Evolutionary conservation across 2,329 filamentous ascomycete genomes (phyloP).

Genomic region (Purpureocillium takamizusanense): DNA sequence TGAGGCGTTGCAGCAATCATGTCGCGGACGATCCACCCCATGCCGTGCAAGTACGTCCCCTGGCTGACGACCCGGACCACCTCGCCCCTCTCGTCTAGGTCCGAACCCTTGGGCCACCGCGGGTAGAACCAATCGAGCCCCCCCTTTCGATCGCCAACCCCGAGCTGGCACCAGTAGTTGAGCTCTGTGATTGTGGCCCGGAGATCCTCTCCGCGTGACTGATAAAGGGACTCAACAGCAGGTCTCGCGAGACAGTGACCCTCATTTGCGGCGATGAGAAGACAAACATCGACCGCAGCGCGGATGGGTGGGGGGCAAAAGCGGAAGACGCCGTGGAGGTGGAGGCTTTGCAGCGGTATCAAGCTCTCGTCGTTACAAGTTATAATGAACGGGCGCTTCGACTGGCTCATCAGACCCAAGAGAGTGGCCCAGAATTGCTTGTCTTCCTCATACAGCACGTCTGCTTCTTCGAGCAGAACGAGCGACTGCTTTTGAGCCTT

Average conservation of each 20-base stretch:
- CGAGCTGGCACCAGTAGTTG: slow-evolving; percentile 96
- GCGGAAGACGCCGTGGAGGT: slow-evolving; percentile 77
- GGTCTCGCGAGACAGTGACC: slow-evolving; percentile 68
- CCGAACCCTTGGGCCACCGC: slow-evolving; percentile 63
- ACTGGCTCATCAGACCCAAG: slow-evolving; percentile 66
- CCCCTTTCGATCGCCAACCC: slow-evolving; percentile 77
- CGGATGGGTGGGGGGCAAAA: slow-evolving; percentile 58
- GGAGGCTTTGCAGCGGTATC: slow-evolving; percentile 66
- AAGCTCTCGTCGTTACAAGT: slow-evolving; percentile 89
- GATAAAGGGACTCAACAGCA: slow-evolving; percentile 62
- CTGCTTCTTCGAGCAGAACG: slow-evolving; percentile 88
- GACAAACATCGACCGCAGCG: slow-evolving; percentile 68
- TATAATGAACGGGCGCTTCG: slow-evolving; percentile 86
- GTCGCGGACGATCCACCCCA: slow-evolving; percentile 69
- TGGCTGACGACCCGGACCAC: slow-evolving; percentile 72
- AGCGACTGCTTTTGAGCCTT: slow-evolving; percentile 81
- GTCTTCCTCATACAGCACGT: slow-evolving; percentile 90
- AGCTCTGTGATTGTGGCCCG: slow-evolving; percentile 76
- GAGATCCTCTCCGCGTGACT: slow-evolving; percentile 60
- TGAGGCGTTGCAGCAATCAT: slow-evolving; percentile 26
- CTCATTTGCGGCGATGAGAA: slow-evolving; percentile 78
- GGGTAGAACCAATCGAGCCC: slow-evolving; percentile 86
- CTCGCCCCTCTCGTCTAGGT: slow-evolving; percentile 58
- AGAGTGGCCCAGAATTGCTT: slow-evolving; percentile 90
- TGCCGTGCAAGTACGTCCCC: slow-evolving; percentile 65